Percentiles rank a stretch among this genome's conserved stretches.
Evolutionary conservation across 495 filamentous ascomycete species (phyloP).

Genomic region (Penicillium silybi): DNA sequence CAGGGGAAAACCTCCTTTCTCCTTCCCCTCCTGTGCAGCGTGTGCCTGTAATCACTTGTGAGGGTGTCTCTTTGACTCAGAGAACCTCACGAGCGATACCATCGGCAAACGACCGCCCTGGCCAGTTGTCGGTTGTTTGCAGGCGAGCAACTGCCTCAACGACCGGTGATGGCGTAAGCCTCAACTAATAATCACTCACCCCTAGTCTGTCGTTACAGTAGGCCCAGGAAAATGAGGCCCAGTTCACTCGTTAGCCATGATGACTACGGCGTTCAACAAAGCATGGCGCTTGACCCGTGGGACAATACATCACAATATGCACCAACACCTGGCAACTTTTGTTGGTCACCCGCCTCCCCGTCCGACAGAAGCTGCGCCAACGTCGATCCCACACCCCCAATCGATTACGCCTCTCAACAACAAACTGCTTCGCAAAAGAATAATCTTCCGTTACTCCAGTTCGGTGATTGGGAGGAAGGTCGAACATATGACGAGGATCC

Average conservation of each 20-base stretch:
- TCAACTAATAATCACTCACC: conserved; percentile 12
- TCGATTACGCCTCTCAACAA: background rate
- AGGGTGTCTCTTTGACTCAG: conserved; percentile 9
- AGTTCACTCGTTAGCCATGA: conserved; percentile 16
- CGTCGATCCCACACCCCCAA: conserved; percentile 10
- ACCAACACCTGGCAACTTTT: background rate
- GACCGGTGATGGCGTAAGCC: conserved; percentile 9
- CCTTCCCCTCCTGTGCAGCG: conserved; percentile 4
- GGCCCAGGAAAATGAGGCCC: conserved; percentile 3
- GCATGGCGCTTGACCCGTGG: conserved; percentile 1
- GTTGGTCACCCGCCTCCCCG: background rate
- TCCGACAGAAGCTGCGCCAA: background rate
- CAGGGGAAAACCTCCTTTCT: too few species aligned
- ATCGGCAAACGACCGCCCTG: conserved; percentile 7
- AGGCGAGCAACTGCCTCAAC: conserved; percentile 8
- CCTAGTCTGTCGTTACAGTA: conserved; percentile 9
- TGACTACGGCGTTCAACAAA: conserved; percentile 9
- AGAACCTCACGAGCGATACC: conserved; percentile 9
- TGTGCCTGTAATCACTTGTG: conserved; percentile 6
- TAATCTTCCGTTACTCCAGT: background rate
- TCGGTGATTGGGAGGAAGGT: conserved; percentile 15
- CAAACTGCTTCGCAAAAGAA: background rate
- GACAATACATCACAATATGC: conserved; percentile 8
- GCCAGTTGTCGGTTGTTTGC: conserved; percentile 6
- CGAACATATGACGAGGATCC: background rate